A percentile compares a stretch with the other conserved stretches of the same genome.
Evolutionary conservation across 139 green algal genomes (phyloP).

Genomic region (Medakamo hakoo): DNA sequence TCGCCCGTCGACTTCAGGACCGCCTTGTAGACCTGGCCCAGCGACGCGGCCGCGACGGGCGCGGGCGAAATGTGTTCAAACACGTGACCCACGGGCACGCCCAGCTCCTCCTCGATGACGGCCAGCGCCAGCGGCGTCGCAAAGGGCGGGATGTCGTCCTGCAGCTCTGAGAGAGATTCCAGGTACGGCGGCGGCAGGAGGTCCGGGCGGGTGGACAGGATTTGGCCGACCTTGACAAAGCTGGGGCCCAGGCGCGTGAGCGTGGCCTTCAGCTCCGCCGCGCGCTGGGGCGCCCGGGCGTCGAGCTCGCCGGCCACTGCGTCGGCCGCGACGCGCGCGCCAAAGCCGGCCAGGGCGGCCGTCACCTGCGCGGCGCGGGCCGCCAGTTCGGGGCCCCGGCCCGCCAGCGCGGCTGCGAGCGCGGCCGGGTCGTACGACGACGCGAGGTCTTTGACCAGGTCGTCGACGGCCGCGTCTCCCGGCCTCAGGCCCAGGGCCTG

Average conservation of each 20-base stretch:
- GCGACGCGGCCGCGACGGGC: conserved; percentile 65
- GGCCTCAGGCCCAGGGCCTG: conserved; percentile 56
- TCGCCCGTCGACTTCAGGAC: conserved; percentile 51
- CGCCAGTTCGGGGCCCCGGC: conserved; percentile 33
- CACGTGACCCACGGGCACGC: conserved; percentile 31
- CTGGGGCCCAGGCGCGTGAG: conserved; percentile 49
- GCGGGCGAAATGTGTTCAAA: conserved; percentile 42
- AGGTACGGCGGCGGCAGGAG: conserved; percentile 46
- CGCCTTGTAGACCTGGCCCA: conserved; percentile 83
- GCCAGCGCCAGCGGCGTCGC: conserved; percentile 5
- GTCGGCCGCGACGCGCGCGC: conserved; percentile 38
- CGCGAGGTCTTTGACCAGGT: neutral
- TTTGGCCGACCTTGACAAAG: conserved; percentile 83
- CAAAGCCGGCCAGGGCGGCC: conserved; percentile 43
- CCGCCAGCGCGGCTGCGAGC: conserved; percentile 25
- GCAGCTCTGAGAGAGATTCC: conserved; percentile 59
- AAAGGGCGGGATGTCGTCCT: conserved; percentile 41
- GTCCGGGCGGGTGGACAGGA: conserved; percentile 41
- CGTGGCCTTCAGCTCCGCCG: conserved; percentile 40
- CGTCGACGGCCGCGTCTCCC: conserved; percentile 45
- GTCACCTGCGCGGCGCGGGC: conserved; percentile 33
- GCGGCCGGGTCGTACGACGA: conserved; percentile 53
- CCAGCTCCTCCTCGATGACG: conserved; percentile 76
- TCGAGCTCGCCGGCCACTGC: conserved; percentile 41
- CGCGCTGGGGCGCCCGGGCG: conserved; percentile 32